Evolutionary conservation across 192 early-diverging fungal species (phyloP).

Genomic region (Pecoramyces ruminantium): DNA sequence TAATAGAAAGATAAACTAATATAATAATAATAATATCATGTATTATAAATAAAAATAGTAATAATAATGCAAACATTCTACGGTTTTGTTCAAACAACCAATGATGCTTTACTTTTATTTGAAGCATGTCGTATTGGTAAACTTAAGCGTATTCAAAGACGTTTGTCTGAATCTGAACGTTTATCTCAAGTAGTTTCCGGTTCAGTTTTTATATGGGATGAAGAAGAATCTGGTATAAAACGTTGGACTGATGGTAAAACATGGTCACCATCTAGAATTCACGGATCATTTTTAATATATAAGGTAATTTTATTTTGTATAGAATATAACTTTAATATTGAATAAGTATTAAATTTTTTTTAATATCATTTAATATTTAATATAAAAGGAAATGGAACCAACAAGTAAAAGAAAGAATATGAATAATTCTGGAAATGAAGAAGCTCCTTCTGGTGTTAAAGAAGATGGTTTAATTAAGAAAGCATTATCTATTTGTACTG

Average conservation of each 20-base stretch:
- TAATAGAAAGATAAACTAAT: too few species aligned
- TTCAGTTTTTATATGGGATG: conserved; percentile 81
- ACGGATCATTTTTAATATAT: conserved; percentile 77
- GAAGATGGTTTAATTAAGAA: conserved; percentile 76
- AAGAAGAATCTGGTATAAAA: conserved; percentile 76
- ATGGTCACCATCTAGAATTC: conserved; percentile 76
- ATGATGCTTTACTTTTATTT: conserved; percentile 75
- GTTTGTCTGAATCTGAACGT: conserved; percentile 70
- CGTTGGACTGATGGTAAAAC: conserved; percentile 84
- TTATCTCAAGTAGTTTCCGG: conserved; percentile 54
- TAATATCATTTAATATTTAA: too few species aligned
- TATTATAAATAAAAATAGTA: neutral
- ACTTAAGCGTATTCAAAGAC: conserved; percentile 57
- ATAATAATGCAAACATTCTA: conserved; percentile 37
- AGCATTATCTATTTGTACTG: conserved; percentile 69
- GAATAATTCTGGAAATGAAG: conserved; percentile 5
- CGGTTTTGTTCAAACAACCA: conserved; percentile 69
- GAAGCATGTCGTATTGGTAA: conserved; percentile 68
- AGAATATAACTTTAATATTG: too few species aligned
- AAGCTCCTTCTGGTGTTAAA: conserved; percentile 30
- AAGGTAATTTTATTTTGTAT: too few species aligned
- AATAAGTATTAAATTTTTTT: too few species aligned
- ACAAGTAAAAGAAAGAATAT: conserved; percentile 14
- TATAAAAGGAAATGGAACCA: conserved; percentile 10
- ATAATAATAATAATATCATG: too few species aligned